Evolutionary conservation across 352 stramenopile genomes (phyloP).

Genomic region (Phytophthora cactorum): DNA sequence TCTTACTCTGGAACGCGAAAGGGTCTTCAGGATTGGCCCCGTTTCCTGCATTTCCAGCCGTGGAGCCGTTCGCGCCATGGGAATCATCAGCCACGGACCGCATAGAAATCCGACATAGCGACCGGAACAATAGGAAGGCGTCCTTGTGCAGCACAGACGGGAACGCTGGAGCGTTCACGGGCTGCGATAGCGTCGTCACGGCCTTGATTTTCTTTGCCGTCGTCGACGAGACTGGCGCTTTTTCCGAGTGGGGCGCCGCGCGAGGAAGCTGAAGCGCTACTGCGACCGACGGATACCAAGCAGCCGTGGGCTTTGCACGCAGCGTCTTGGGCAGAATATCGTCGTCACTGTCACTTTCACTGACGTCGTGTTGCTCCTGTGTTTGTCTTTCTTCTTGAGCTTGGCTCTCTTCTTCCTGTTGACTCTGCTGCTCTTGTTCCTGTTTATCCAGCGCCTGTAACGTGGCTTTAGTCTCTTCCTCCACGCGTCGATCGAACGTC

Average conservation of each 20-base stretch:
- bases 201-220: constrained; percentile 16
- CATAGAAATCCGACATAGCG: constrained; percentile 94
- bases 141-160: constrained; percentile 98
- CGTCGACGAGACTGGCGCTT: background rate
- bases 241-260: background rate
- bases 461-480: constrained; percentile 69
- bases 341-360: constrained; percentile 35
- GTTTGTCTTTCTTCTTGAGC: constrained; percentile 19
- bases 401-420: constrained; percentile 13
- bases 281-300: constrained; percentile 61
- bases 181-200: constrained; percentile 29
- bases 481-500: constrained; percentile 80
- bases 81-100: constrained; percentile 94
- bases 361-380: constrained; percentile 22
- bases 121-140: constrained; percentile 97
- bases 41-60: constrained; percentile 26
- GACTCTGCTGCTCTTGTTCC: constrained; percentile 23
- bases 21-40: constrained; percentile 80
- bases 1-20: constrained; percentile 96
- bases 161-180: constrained; percentile 81
- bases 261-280: constrained; percentile 36
- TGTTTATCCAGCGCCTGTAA: constrained; percentile 59
- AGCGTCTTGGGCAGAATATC: constrained; percentile 13
- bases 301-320: constrained; percentile 20
- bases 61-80: constrained; percentile 28